Evolutionary conservation across 257 asterid species (phyloP).

Genomic region (Fraxinus anomala): DNA sequence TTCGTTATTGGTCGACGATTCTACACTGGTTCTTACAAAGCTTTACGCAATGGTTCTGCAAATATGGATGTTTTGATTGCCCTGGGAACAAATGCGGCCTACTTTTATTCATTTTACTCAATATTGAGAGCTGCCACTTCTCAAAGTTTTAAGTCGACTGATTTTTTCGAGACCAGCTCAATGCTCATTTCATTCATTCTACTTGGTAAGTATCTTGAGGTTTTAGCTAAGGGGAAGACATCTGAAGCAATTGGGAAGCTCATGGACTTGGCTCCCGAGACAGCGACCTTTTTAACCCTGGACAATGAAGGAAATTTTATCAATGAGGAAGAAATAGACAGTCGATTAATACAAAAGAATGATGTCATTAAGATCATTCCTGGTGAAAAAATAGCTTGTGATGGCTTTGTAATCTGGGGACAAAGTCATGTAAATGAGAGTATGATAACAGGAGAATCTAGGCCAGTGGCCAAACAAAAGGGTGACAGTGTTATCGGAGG

Average conservation of each 20-base stretch:
- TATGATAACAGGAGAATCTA: slow-evolving; percentile 77
- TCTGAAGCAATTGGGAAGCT: slow-evolving; percentile 59
- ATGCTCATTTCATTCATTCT: slow-evolving; percentile 72
- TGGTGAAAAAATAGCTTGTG: slow-evolving; percentile 76
- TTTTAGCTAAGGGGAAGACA: slow-evolving; percentile 65
- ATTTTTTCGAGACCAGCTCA: slow-evolving; percentile 70
- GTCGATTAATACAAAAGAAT: slow-evolving; percentile 62
- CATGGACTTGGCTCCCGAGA: slow-evolving; percentile 64
- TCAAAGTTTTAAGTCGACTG: slow-evolving; percentile 47
- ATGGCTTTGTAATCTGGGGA: slow-evolving; percentile 70
- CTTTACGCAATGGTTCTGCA: slow-evolving; percentile 52
- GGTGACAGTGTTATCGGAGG: slow-evolving; percentile 75
- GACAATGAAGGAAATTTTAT: slow-evolving; percentile 50
- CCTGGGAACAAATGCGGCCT: slow-evolving; percentile 71
- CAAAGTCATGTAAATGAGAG: slow-evolving; percentile 62
- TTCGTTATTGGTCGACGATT: slow-evolving; percentile 63
- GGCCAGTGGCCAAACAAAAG: slow-evolving; percentile 59
- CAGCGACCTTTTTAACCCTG: slow-evolving; percentile 42
- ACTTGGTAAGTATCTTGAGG: slow-evolving; percentile 67
- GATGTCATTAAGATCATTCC: slow-evolving; percentile 66
- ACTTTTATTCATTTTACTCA: slow-evolving; percentile 62
- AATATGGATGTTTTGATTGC: slow-evolving; percentile 76
- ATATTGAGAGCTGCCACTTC: slow-evolving; percentile 52
- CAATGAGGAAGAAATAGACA: slow-evolving; percentile 65
- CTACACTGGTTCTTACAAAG: slow-evolving; percentile 58